Evolutionary conservation across 768 basidiomycete genomes (phyloP), one percentile per base, ranked within the genome.

Genomic region (Rhodotorula sphaerocarpa): DNA sequence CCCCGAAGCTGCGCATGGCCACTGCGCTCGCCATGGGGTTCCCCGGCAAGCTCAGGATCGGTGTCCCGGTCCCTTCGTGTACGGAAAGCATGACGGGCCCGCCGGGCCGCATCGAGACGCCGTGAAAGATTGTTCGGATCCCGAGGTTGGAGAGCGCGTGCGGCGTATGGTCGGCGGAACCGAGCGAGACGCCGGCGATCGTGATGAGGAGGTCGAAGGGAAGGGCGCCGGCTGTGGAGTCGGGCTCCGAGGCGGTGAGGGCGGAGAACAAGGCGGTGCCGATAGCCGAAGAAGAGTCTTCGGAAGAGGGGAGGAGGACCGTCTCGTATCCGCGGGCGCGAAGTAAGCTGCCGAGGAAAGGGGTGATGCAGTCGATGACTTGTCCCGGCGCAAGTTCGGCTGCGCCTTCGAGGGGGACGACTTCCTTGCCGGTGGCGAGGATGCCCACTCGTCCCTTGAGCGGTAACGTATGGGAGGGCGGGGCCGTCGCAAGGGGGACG

Each of bases 1-100:
- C 18, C 20, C 55, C 55, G 28, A 57, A 48, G 27, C 34, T 30
- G 34, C 55, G 46, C 55, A 57, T 57, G 44, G 45, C 31, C 36
- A 39, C 55, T 3, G 55, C 55, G 31, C 45, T 47, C 46, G 55
- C 55, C 45, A 57, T 57, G 16, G 55, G 55, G 55, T 57, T 57
- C 7, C 55, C 55, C 25, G 55, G 55, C 16, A 57, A 21, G n/a
- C 45, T 47, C 18, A 57, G 41, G 23, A 57, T 27, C 3, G 55
- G 55, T 25, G 46, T 39, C 27, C 33, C 46, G 16, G 25, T 27
- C 0, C 5, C 31, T 3, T 28, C 23, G 46, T 47, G 46, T 10
- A 41, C 6, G 18, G n/a, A 27, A 27, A 57, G 55, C 55, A 48
- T 57, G 45, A 57, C 55, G 7, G 55, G 55, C 0, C 28, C 55